Conservation (phyloP, 176 grass and related monocot genomes). For the Cocos nucifera region DNA sequence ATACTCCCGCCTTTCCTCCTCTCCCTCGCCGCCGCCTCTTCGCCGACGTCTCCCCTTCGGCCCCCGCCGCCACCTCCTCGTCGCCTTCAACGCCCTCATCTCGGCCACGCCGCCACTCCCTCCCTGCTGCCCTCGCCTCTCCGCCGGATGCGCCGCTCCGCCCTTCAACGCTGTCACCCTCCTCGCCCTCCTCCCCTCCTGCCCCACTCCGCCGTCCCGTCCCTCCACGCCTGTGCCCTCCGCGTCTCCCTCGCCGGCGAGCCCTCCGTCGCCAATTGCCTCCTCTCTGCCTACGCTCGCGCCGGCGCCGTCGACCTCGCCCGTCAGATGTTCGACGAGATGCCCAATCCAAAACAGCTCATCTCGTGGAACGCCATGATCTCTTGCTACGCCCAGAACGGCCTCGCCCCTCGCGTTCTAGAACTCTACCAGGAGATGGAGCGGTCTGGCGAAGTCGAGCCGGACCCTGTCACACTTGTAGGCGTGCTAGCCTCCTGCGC, state of each 20-base stretch:
- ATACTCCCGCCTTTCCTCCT: slow-evolving; percentile 46
- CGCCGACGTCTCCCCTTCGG: slow-evolving; percentile 7
- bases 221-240: slow-evolving; percentile 36
- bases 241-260: slow-evolving; percentile 2
- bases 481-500: slow-evolving; percentile 53
- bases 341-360: slow-evolving; percentile 33
- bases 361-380: slow-evolving; percentile 61
- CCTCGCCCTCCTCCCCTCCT: slow-evolving; percentile 34
- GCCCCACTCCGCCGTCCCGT: slow-evolving; percentile 21
- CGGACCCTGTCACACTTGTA: slow-evolving; percentile 46
- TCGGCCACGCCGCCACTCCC: slow-evolving; percentile 35
- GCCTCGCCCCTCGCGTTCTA: slow-evolving; percentile 36
- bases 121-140: slow-evolving; percentile 34
- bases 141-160: slow-evolving; percentile 28
- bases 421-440: slow-evolving; percentile 43
- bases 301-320: slow-evolving; percentile 26
- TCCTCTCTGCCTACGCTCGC: slow-evolving; percentile 36
- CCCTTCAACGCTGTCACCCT: slow-evolving; percentile 48
- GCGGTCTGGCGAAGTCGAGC: slow-evolving; percentile 20
- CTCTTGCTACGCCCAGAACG: slow-evolving; percentile 51
- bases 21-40: slow-evolving; percentile 28
- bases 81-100: slow-evolving; percentile 63
- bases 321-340: slow-evolving; percentile 33
- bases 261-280: slow-evolving; percentile 41
- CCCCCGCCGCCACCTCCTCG: slow-evolving; percentile 24